These are phyloP conservation scores for Ormosia emarginata DNA, from an alignment of 306 rosid genomes.

Conservation along the genomic window DNA sequence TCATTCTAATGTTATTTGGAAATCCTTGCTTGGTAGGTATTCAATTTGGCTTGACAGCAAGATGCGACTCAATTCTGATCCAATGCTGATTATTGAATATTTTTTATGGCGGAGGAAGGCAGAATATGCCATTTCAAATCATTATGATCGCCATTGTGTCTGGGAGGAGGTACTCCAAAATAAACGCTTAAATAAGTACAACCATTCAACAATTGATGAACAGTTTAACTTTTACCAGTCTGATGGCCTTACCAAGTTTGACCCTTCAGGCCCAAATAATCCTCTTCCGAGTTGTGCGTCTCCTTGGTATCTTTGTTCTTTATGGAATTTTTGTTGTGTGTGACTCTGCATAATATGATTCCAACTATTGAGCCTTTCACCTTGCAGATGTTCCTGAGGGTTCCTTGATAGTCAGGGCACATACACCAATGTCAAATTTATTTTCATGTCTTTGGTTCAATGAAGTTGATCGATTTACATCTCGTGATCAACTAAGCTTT, in stretches of 20 bases:
- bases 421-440: constrained; percentile 86
- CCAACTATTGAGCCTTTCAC: constrained; percentile 16
- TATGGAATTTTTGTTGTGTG: constrained; percentile 12
- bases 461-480: constrained; percentile 91
- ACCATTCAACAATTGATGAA: constrained; percentile 77
- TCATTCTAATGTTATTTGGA: constrained; percentile 6
- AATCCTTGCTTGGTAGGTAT: constrained; percentile 58
- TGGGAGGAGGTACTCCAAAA: constrained; percentile 97
- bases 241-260: constrained; percentile 81
- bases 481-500: constrained; percentile 97
- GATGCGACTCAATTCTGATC: constrained; percentile 84
- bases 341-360: constrained; percentile 10
- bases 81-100: constrained; percentile 77
- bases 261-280: constrained; percentile 52
- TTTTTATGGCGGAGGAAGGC: constrained; percentile 84
- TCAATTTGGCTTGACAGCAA: constrained; percentile 98
- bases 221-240: constrained; percentile 72
- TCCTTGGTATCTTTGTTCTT: constrained; percentile 25
- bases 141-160: constrained; percentile 89
- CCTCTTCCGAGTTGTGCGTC: constrained; percentile 86
- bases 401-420: constrained; percentile 90
- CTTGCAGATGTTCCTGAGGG: constrained; percentile 94
- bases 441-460: constrained; percentile 98
- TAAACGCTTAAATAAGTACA: constrained; percentile 82
- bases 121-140: constrained; percentile 92